Percentiles rank a stretch among this genome's conserved stretches.
Evolutionary conservation across 345 rosid genomes (phyloP).

Genomic region (Salix udensis): DNA sequence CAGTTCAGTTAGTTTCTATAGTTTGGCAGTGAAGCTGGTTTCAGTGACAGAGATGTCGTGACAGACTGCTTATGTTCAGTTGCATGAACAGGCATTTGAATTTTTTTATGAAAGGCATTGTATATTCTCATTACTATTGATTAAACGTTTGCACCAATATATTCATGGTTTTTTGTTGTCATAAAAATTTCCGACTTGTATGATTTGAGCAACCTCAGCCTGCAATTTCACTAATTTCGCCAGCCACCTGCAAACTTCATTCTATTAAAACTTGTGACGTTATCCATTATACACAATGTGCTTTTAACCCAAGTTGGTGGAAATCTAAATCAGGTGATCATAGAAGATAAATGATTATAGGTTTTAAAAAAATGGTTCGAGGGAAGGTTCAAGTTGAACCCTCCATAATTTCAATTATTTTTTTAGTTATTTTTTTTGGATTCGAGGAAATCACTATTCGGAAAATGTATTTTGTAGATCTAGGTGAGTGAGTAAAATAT

Average conservation of each 20-base stretch:
- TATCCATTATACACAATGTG: not conserved
- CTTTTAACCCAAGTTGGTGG: not conserved
- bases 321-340: not conserved
- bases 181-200: too few relatives aligned
- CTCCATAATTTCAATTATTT: not conserved
- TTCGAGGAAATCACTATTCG: too few relatives aligned
- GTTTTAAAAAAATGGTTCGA: not conserved
- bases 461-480: fast-evolving
- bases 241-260: not conserved
- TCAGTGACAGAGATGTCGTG: not conserved
- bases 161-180: too few relatives aligned
- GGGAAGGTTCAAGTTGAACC: not conserved
- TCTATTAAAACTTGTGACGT: not conserved
- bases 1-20: too few relatives aligned
- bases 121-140: too few relatives aligned
- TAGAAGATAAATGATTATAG: not conserved
- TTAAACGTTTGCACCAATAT: too few relatives aligned
- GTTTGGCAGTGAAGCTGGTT: not conserved
- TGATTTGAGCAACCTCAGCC: not conserved
- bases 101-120: too few relatives aligned
- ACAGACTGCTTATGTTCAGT: not conserved
- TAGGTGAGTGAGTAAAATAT: too few relatives aligned
- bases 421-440: too few relatives aligned
- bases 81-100: not conserved
- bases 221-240: not conserved